Evolutionary conservation across 305 asterid genomes (phyloP).

Genomic region (Striga hermonthica): DNA sequence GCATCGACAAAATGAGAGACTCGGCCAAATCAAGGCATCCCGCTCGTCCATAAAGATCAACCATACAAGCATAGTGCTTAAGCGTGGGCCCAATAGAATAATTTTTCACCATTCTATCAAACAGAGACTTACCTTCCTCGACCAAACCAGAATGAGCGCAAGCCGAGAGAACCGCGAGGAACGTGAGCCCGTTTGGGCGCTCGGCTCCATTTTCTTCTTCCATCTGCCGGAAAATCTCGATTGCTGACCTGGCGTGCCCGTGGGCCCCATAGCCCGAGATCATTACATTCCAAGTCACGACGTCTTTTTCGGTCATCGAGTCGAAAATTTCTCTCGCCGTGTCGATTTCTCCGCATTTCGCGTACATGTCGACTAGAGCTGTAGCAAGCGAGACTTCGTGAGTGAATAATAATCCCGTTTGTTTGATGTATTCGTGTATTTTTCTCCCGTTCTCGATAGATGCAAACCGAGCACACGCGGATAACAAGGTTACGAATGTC

Average conservation of each 20-base stretch:
- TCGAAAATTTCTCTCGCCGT: slow-evolving; percentile 58
- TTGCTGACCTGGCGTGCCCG: slow-evolving; percentile 58
- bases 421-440: slow-evolving; percentile 49
- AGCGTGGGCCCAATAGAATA: slow-evolving; percentile 50
- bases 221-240: slow-evolving; percentile 55
- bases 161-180: slow-evolving; percentile 71
- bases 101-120: slow-evolving; percentile 45
- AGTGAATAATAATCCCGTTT: slow-evolving; percentile 30
- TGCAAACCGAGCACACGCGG: slow-evolving; percentile 62
- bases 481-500: slow-evolving; percentile 55
- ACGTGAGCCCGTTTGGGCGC: slow-evolving; percentile 60
- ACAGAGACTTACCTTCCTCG: slow-evolving; percentile 55
- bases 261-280: slow-evolving; percentile 69
- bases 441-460: slow-evolving; percentile 53
- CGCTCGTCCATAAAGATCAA: slow-evolving; percentile 65
- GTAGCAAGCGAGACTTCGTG: slow-evolving; percentile 51
- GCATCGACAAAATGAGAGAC: slow-evolving; percentile 63
- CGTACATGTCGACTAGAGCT: slow-evolving; percentile 72
- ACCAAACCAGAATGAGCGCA: slow-evolving; percentile 73
- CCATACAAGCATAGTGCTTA: slow-evolving; percentile 80
- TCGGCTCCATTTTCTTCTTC: slow-evolving; percentile 38
- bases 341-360: slow-evolving; percentile 64
- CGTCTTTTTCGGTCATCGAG: slow-evolving; percentile 49
- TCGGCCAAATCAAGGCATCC: slow-evolving; percentile 66
- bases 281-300: slow-evolving; percentile 72